A percentile compares a stretch with the other conserved stretches of the same genome.
Conservation (phyloP, 768 basidiomycete species). For the Lepiota subincarnata region DNA sequence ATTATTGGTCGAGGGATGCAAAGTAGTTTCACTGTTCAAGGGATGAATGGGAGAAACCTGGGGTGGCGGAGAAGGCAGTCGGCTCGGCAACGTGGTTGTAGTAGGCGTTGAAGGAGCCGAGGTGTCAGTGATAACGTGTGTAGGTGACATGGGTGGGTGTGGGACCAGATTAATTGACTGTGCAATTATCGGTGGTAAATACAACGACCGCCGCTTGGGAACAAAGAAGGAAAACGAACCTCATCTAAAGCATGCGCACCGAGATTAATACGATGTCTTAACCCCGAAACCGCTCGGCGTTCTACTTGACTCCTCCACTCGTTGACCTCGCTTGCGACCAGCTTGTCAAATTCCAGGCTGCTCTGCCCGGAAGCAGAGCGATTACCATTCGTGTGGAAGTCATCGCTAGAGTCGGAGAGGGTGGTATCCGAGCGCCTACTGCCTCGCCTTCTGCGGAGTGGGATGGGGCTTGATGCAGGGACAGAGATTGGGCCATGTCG, state of each 20-base stretch:
- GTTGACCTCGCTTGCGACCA: slow-evolving; percentile 45
- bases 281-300: slow-evolving; percentile 21
- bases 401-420: slow-evolving; percentile 14
- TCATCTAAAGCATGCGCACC: slow-evolving; percentile 38
- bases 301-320: slow-evolving; percentile 47
- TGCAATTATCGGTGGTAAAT: slow-evolving; percentile 1
- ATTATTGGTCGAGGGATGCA: neutral
- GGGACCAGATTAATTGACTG: slow-evolving; percentile 45
- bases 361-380: slow-evolving; percentile 15
- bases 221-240: slow-evolving; percentile 29
- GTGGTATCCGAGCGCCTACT: slow-evolving; percentile 20
- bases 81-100: slow-evolving; percentile 20
- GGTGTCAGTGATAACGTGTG: slow-evolving; percentile 41
- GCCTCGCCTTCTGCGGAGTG: slow-evolving; percentile 17
- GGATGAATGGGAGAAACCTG: slow-evolving; percentile 17
- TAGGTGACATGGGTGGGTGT: slow-evolving; percentile 44
- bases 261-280: slow-evolving; percentile 29
- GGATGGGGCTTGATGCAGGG: slow-evolving; percentile 17
- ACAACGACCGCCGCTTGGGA: neutral
- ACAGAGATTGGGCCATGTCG: slow-evolving; percentile 21
- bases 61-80: slow-evolving; percentile 20
- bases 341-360: slow-evolving; percentile 46
- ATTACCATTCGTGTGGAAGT: slow-evolving; percentile 13
- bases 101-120: slow-evolving; percentile 22
- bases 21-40: slow-evolving; percentile 5